phyloP scores from a whole-genome alignment of 768 basidiomycete species.

The Leccinum imitatum region DNA sequence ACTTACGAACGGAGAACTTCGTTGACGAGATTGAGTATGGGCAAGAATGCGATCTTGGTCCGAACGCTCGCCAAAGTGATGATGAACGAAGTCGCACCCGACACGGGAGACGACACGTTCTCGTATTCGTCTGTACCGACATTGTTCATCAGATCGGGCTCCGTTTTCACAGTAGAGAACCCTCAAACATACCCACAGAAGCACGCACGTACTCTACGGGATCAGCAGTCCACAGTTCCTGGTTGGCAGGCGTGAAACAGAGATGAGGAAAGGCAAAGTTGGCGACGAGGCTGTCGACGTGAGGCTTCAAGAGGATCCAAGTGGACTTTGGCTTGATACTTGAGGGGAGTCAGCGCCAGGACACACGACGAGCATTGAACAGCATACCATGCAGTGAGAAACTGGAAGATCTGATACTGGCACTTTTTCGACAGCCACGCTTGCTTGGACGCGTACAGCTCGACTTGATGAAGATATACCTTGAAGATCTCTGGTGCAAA shows the following conservation, averaged over 20 bases:
- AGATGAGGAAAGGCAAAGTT: constrained; percentile 86
- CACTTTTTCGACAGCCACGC: constrained; percentile 82
- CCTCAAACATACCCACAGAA: constrained; percentile 56
- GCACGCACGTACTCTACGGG: constrained; percentile 80
- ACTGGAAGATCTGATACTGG: constrained; percentile 79
- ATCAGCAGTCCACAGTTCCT: constrained; percentile 76
- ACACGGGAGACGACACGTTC: constrained; percentile 70
- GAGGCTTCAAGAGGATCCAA: constrained; percentile 85
- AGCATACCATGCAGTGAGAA: constrained; percentile 84
- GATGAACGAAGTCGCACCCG: constrained; percentile 79
- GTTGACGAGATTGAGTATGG: constrained; percentile 78
- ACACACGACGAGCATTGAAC: background rate
- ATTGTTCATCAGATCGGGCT: background rate
- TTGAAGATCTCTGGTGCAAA: constrained; percentile 90
- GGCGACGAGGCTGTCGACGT: constrained; percentile 74
- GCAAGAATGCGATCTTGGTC: constrained; percentile 79
- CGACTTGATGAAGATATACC: constrained; percentile 64
- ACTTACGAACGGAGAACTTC: constrained; percentile 65
- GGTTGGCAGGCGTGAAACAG: constrained; percentile 67
- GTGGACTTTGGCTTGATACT: constrained; percentile 94
- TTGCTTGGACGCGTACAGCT: constrained; percentile 70
- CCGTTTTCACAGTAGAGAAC: background rate
- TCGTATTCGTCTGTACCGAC: constrained; percentile 75
- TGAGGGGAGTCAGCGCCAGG: constrained; percentile 17
- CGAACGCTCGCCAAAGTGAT: constrained; percentile 73